These are phyloP conservation scores for Phytophthora megakarya DNA, from an alignment of 352 stramenopile genomes.

Conservation along the genomic window DNA sequence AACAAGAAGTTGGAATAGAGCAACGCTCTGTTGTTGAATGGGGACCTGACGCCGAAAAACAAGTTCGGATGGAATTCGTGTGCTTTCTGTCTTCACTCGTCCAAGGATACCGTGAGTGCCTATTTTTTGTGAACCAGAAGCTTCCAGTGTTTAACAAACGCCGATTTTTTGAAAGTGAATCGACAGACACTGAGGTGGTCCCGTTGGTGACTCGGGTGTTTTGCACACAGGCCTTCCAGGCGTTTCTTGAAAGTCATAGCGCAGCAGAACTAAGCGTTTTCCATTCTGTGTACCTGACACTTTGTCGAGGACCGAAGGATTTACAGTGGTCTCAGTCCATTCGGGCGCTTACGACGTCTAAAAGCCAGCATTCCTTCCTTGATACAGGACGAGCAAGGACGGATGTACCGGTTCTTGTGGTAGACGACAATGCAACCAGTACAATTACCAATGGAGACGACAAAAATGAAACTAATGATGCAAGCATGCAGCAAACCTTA, in stretches of 20 bases:
- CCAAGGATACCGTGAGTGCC: conserved; percentile 81
- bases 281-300: conserved; percentile 71
- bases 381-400: conserved; percentile 22
- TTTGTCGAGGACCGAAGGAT: conserved; percentile 58
- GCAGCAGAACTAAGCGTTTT: conserved; percentile 74
- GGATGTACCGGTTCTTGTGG: conserved; percentile 32
- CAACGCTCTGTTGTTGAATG: conserved; percentile 27
- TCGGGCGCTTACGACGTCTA: conserved; percentile 32
- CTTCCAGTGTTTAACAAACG: conserved; percentile 90
- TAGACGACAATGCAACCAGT: neutral
- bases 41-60: conserved; percentile 49
- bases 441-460: neutral
- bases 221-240: conserved; percentile 76
- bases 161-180: conserved; percentile 70
- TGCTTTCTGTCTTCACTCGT: conserved; percentile 72
- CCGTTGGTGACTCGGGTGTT: conserved; percentile 76
- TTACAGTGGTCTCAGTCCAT: conserved; percentile 53
- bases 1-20: conserved; percentile 13
- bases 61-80: conserved; percentile 77
- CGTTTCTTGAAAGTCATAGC: conserved; percentile 83
- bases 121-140: conserved; percentile 88
- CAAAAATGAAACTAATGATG: neutral
- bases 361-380: conserved; percentile 30
- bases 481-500: neutral
- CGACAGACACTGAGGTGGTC: conserved; percentile 59